phyloP scores from a whole-genome alignment of 805 yeast genomes.

The Sugiyamaella chiloensis region DNA sequence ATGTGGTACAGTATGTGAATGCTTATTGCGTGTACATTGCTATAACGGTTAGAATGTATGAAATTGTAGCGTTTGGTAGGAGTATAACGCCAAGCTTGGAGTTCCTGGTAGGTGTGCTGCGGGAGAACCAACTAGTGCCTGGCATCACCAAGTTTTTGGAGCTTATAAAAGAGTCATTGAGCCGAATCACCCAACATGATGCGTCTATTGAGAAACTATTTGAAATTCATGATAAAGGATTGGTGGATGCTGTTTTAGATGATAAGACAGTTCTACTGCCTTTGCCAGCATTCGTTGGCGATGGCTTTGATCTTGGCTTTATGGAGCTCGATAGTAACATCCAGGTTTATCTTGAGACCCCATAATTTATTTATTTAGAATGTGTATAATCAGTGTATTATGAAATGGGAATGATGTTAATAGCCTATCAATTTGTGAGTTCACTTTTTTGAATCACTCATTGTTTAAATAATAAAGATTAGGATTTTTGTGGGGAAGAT shows the following conservation, averaged over 20 bases:
- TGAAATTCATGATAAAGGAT: slow-evolving; percentile 4
- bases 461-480: no score
- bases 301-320: slow-evolving; percentile 2
- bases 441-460: no score
- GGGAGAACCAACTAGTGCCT: slow-evolving; percentile 1
- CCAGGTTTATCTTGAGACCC: slow-evolving; percentile 1
- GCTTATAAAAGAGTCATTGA: slow-evolving; percentile 3
- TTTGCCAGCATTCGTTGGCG: slow-evolving; percentile 6
- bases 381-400: no score
- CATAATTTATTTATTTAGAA: not conserved
- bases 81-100: slow-evolving; percentile 10
- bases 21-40: slow-evolving; percentile 8
- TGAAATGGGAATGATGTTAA: no score
- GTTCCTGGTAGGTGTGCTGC: slow-evolving; percentile 1
- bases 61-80: slow-evolving; percentile 3
- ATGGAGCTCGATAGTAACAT: slow-evolving; percentile 10
- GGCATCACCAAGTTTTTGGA: slow-evolving; percentile 9
- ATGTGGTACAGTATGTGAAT: slow-evolving; percentile 4
- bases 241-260: slow-evolving; percentile 7
- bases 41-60: slow-evolving; percentile 7
- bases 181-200: slow-evolving; percentile 1
- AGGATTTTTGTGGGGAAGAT: no score
- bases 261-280: not conserved
- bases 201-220: slow-evolving; percentile 3
- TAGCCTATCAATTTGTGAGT: no score